These are phyloP conservation scores for Globisporangium canariense DNA, from an alignment of 352 stramenopile genomes.

Conservation along the genomic window DNA sequence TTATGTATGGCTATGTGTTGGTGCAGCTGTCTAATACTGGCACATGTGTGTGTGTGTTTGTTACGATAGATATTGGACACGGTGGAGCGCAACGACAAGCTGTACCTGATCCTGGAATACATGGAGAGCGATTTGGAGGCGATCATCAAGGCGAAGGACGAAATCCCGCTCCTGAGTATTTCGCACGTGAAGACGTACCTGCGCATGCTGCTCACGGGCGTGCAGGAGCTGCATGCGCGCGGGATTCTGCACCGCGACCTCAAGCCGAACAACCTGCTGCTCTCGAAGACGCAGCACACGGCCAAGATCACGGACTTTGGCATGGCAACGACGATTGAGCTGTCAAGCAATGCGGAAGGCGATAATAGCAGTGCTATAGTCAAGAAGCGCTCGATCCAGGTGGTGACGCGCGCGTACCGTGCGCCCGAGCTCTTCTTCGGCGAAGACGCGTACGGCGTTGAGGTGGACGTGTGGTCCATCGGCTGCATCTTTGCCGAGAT, in stretches of 20 bases:
- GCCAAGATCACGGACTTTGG: conserved; percentile 84
- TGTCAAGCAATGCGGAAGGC: conserved; percentile 11
- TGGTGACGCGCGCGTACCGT: conserved; percentile 72
- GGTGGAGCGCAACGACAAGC: conserved; percentile 55
- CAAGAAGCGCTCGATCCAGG: conserved; percentile 56
- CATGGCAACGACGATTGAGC: conserved; percentile 48
- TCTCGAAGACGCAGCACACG: conserved; percentile 34
- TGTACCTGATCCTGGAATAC: conserved; percentile 73
- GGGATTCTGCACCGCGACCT: conserved; percentile 74
- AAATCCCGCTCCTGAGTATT: conserved; percentile 34
- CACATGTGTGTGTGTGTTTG: not conserved
- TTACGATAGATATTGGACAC: conserved; percentile 43
- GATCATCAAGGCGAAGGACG: conserved; percentile 40
- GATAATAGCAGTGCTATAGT: conserved; percentile 16
- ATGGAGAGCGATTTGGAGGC: conserved; percentile 80
- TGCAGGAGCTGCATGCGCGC: conserved; percentile 52
- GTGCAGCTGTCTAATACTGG: not conserved
- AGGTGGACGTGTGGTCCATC: conserved; percentile 76
- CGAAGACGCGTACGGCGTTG: conserved; percentile 46
- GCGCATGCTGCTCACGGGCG: conserved; percentile 57
- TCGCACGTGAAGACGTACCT: conserved; percentile 68
- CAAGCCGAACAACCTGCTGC: conserved; percentile 81
- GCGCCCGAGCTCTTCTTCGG: conserved; percentile 80
- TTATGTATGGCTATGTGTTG: not conserved
- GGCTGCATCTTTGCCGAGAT: conserved; percentile 83